Evolutionary conservation across 352 stramenopile species (phyloP).

Genomic region (Pythium monospermum): DNA sequence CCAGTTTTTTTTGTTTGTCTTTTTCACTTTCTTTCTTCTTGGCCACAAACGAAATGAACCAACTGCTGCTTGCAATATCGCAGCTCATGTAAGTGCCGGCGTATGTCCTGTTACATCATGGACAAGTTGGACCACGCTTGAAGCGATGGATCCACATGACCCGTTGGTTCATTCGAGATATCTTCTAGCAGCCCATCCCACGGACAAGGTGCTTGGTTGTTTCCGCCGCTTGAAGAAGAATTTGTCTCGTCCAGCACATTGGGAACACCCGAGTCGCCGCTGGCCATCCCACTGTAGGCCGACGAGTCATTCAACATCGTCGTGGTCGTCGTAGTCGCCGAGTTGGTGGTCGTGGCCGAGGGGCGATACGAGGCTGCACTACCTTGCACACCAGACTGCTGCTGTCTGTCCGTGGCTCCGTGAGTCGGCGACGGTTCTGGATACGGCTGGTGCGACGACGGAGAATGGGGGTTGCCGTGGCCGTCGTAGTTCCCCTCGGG

Average conservation of each 20-base stretch:
- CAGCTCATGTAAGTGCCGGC: too few relatives aligned
- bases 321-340: slow-evolving; percentile 1
- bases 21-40: too few relatives aligned
- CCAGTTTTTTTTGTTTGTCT: too few relatives aligned
- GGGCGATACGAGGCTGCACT: too few relatives aligned
- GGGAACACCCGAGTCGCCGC: neutral
- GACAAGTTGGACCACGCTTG: slow-evolving; percentile 71
- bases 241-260: slow-evolving; percentile 9
- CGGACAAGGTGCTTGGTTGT: slow-evolving; percentile 15
- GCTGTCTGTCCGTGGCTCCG: slow-evolving; percentile 9
- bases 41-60: too few relatives aligned
- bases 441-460: slow-evolving; percentile 15
- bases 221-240: too few relatives aligned
- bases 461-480: slow-evolving; percentile 11
- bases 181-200: slow-evolving; percentile 80
- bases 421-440: slow-evolving; percentile 15
- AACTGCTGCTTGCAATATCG: too few relatives aligned
- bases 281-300: too few relatives aligned
- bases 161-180: slow-evolving; percentile 40
- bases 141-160: slow-evolving; percentile 47
- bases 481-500: neutral
- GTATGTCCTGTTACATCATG: slow-evolving; percentile 74
- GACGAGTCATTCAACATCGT: too few relatives aligned
- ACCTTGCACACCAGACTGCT: too few relatives aligned
- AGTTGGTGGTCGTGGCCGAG: slow-evolving; percentile 9